These are phyloP conservation scores for Baorangia bicolor DNA, from an alignment of 768 basidiomycete genomes.

Conservation along the genomic window DNA sequence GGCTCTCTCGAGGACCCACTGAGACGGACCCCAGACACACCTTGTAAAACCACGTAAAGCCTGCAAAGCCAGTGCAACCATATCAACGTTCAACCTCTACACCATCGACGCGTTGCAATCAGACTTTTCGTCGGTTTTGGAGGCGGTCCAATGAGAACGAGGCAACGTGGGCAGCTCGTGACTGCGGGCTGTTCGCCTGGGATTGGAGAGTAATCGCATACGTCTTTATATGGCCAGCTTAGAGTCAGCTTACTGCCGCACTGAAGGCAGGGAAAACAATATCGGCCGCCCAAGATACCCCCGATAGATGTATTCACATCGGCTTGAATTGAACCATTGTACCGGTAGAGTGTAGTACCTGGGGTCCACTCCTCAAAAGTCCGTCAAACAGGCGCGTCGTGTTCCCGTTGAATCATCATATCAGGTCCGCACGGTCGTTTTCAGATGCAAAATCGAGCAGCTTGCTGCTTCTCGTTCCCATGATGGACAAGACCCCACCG, in stretches of 20 bases:
- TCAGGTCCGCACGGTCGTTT: background rate
- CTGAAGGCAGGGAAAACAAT: background rate
- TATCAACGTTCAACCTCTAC: background rate
- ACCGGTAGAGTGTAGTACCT: slow-evolving; percentile 1
- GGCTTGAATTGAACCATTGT: background rate
- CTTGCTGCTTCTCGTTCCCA: slow-evolving; percentile 1
- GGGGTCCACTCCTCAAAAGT: slow-evolving; percentile 21
- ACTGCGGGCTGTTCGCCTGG: slow-evolving; percentile 1
- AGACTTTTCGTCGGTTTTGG: background rate
- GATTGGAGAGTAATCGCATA: slow-evolving; percentile 1
- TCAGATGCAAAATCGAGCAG: background rate
- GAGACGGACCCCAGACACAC: slow-evolving; percentile 31
- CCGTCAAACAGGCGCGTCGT: slow-evolving; percentile 52
- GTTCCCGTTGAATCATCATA: slow-evolving; percentile 27
- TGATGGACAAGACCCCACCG: background rate
- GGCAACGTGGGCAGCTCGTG: slow-evolving; percentile 7
- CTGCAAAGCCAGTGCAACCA: no score
- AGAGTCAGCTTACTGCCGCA: slow-evolving; percentile 5
- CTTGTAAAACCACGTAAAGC: slow-evolving; percentile 20
- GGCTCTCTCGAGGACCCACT: slow-evolving; percentile 20
- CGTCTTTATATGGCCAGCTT: slow-evolving; percentile 3
- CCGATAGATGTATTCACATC: background rate
- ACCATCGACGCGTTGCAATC: background rate
- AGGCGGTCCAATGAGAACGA: background rate
- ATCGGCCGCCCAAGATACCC: slow-evolving; percentile 5